Conservation (phyloP, 345 rosid genomes). For the Euphorbia lathyris region DNA sequence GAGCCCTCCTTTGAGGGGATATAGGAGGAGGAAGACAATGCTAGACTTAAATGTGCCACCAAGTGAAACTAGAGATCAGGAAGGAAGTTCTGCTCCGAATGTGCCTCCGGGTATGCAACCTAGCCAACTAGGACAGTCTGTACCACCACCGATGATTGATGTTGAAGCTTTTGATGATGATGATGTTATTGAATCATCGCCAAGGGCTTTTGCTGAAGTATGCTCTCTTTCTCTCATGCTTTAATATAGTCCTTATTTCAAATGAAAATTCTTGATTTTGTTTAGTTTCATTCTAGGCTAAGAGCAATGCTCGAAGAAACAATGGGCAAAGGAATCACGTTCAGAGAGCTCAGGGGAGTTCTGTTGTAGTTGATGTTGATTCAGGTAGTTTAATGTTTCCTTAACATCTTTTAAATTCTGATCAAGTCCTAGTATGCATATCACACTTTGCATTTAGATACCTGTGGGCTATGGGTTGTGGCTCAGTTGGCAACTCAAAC, state of each 20-base stretch:
- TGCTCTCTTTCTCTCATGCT: slow-evolving; percentile 2
- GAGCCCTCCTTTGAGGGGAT: slow-evolving; percentile 41
- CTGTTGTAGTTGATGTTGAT: slow-evolving; percentile 56
- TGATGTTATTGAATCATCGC: slow-evolving; percentile 69
- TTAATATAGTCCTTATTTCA: not conserved
- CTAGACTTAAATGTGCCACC: slow-evolving; percentile 53
- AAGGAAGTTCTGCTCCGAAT: slow-evolving; percentile 47
- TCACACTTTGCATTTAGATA: not conserved
- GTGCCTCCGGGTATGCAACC: slow-evolving; percentile 19
- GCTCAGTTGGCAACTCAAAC: too few relatives aligned
- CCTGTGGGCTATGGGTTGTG: too few relatives aligned
- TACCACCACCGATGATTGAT: slow-evolving; percentile 45
- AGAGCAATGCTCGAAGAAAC: slow-evolving; percentile 57
- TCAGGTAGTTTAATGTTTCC: slow-evolving; percentile 41
- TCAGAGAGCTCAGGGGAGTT: slow-evolving; percentile 39
- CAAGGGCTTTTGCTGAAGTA: slow-evolving; percentile 76
- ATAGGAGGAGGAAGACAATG: slow-evolving; percentile 47
- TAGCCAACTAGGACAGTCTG: slow-evolving; percentile 29
- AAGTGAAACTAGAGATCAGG: slow-evolving; percentile 48
- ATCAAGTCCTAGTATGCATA: not conserved
- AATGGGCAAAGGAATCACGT: slow-evolving; percentile 57
- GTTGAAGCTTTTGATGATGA: slow-evolving; percentile 86
- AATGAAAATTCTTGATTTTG: not conserved
- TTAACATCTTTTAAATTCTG: not conserved
- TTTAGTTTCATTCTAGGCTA: slow-evolving; percentile 50